Percentiles rank a stretch among this genome's conserved stretches.
These are phyloP conservation scores for Agapanthus africanus DNA, from an alignment of 106 monocot genomes.

Conservation along the genomic window DNA sequence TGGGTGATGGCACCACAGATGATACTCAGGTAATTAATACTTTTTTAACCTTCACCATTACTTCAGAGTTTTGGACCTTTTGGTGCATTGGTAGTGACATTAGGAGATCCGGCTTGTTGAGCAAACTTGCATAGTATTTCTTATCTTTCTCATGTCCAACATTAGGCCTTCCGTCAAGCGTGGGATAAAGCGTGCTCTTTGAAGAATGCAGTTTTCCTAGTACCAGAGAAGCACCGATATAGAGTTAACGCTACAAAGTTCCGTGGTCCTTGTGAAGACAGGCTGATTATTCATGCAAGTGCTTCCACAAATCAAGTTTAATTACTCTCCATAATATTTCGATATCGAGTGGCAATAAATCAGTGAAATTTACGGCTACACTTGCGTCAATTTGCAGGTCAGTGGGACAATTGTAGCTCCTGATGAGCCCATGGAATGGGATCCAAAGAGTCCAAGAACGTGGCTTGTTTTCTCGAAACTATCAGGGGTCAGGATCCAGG, in stretches of 20 bases:
- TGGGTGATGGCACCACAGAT: constrained; percentile 79
- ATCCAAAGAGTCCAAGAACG: constrained; percentile 47
- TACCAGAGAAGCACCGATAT: constrained; percentile 49
- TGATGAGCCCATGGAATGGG: constrained; percentile 68
- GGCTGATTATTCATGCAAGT: constrained; percentile 70
- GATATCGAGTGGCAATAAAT: too few species aligned
- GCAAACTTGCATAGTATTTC: too few species aligned
- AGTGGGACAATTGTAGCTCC: constrained; percentile 80
- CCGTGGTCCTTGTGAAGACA: constrained; percentile 61
- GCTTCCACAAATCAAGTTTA: too few species aligned
- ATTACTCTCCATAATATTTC: too few species aligned
- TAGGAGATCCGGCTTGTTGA: too few species aligned
- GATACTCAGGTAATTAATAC: constrained; percentile 64
- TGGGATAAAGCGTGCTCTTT: constrained; percentile 72
- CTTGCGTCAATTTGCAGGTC: too few species aligned
- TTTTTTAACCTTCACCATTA: neutral
- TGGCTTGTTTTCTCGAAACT: constrained; percentile 76
- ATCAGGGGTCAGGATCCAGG: constrained; percentile 46
- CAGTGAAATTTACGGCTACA: too few species aligned
- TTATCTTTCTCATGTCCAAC: neutral
- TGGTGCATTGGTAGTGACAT: too few species aligned
- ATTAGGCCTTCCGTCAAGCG: constrained; percentile 66
- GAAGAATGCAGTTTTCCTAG: constrained; percentile 68
- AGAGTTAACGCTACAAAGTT: constrained; percentile 60
- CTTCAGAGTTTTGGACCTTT: too few species aligned